A percentile compares a stretch with the other conserved stretches of the same genome.
These are phyloP conservation scores for Leishmania martiniquensis DNA, from an alignment of 208 protist species.

Conservation along the genomic window DNA sequence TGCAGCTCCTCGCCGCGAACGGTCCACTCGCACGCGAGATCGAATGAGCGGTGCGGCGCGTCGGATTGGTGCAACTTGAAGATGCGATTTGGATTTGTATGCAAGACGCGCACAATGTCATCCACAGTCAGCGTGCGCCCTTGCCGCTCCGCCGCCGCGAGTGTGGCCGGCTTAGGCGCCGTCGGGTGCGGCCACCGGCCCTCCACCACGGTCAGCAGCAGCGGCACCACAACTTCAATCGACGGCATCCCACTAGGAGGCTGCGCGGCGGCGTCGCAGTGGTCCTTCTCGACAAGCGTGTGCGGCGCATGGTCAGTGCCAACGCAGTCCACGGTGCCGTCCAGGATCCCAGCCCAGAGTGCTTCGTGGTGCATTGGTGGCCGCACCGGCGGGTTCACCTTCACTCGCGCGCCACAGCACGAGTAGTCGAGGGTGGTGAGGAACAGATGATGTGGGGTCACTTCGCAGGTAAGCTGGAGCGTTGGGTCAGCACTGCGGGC, in stretches of 20 bases:
- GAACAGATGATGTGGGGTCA: slow-evolving; percentile 93
- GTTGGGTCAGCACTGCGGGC: slow-evolving; percentile 53
- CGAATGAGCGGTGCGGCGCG: slow-evolving; percentile 42
- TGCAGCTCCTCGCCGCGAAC: slow-evolving; percentile 67
- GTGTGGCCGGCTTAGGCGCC: slow-evolving; percentile 48
- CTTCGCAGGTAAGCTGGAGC: slow-evolving; percentile 88
- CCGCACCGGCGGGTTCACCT: slow-evolving; percentile 90
- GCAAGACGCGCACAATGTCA: slow-evolving; percentile 70
- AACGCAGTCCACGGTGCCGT: slow-evolving; percentile 93
- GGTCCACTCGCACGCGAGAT: slow-evolving; percentile 51
- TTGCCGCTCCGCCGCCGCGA: slow-evolving; percentile 25
- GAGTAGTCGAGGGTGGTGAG: slow-evolving; percentile 80
- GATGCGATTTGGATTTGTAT: slow-evolving; percentile 82
- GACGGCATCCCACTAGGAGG: slow-evolving; percentile 93
- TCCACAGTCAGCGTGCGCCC: slow-evolving; percentile 37
- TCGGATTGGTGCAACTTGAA: slow-evolving; percentile 50
- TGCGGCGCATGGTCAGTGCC: slow-evolving; percentile 96
- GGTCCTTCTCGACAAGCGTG: slow-evolving; percentile 86
- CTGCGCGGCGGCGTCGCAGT: slow-evolving; percentile 19
- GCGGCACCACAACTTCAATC: slow-evolving; percentile 91
- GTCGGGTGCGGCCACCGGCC: slow-evolving; percentile 78
- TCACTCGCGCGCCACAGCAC: slow-evolving; percentile 72
- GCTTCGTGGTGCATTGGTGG: slow-evolving; percentile 74
- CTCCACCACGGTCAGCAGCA: slow-evolving; percentile 86
- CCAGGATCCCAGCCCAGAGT: slow-evolving; percentile 89